phyloP scores from a whole-genome alignment of 495 filamentous ascomycete species.

The Trichocladium uniseriatum region DNA sequence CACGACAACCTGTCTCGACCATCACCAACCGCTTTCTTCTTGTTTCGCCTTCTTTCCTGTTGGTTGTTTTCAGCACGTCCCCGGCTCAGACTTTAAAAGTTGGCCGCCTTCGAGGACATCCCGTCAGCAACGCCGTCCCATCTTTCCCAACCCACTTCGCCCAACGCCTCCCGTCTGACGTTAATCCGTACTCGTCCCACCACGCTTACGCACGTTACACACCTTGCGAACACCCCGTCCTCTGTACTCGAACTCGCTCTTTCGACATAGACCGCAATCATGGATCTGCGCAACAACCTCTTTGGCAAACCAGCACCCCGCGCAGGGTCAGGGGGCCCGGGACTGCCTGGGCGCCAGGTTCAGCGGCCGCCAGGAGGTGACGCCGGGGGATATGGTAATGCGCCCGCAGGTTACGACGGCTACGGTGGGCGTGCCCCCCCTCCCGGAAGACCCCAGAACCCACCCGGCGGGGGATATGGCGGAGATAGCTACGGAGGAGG shows the following conservation, averaged over 20 bases:
- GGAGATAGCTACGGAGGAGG: slow-evolving; percentile 4
- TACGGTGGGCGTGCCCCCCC: slow-evolving; percentile 13
- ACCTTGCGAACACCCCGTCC: too few relatives aligned
- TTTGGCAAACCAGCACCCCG: slow-evolving; percentile 26
- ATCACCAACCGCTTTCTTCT: background rate
- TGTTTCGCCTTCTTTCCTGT: background rate
- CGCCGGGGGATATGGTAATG: slow-evolving; percentile 11
- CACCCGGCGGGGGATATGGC: slow-evolving; percentile 2
- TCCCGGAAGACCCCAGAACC: slow-evolving; percentile 6
- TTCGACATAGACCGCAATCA: slow-evolving; percentile 2
- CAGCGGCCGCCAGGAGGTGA: slow-evolving; percentile 16
- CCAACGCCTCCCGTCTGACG: too few relatives aligned
- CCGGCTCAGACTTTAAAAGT: too few relatives aligned
- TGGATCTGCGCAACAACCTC: slow-evolving; percentile 36
- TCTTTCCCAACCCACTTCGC: too few relatives aligned
- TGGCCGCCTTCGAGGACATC: background rate
- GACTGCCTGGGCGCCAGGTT: slow-evolving; percentile 24
- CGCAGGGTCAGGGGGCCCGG: slow-evolving; percentile 12
- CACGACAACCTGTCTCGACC: background rate
- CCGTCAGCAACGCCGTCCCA: too few relatives aligned
- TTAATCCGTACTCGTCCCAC: too few relatives aligned
- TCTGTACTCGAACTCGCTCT: too few relatives aligned
- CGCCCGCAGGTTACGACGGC: slow-evolving; percentile 13
- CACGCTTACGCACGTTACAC: too few relatives aligned
- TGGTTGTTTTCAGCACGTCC: background rate